Evolutionary conservation across 2,329 filamentous ascomycete species (phyloP).

Genomic region (Drechslera avenae): DNA sequence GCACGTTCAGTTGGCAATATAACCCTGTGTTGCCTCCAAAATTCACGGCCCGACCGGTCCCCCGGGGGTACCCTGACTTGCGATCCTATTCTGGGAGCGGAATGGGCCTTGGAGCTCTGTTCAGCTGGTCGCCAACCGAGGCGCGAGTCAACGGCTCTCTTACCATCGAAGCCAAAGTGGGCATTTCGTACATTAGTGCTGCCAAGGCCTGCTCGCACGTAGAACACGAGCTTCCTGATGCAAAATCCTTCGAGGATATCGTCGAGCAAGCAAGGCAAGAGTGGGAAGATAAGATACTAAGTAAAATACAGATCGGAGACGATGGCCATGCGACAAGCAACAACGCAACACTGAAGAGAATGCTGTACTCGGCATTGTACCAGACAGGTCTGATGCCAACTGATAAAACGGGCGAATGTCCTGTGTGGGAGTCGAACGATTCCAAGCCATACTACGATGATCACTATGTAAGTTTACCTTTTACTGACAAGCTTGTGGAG

Average conservation of each 20-base stretch:
- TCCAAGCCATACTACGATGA: slow-evolving; percentile 46
- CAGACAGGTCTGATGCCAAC: slow-evolving; percentile 48
- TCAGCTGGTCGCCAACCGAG: slow-evolving; percentile 48
- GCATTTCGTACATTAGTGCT: slow-evolving; percentile 49
- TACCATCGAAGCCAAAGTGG: slow-evolving; percentile 54
- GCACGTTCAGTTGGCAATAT: slow-evolving; percentile 9
- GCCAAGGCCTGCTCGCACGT: slow-evolving; percentile 68
- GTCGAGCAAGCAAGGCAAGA: slow-evolving; percentile 41
- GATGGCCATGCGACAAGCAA: slow-evolving; percentile 9
- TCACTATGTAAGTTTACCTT: slow-evolving; percentile 21
- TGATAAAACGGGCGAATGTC: slow-evolving; percentile 35
- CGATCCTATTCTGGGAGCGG: slow-evolving; percentile 36
- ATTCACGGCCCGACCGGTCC: slow-evolving; percentile 1
- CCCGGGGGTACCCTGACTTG: background rate
- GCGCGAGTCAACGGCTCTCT: slow-evolving; percentile 9
- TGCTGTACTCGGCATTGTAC: slow-evolving; percentile 47
- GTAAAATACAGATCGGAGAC: slow-evolving; percentile 51
- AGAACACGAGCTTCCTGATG: slow-evolving; percentile 65
- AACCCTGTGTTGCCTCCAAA: background rate
- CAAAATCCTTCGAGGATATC: slow-evolving; percentile 42
- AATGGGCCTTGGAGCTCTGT: slow-evolving; percentile 51
- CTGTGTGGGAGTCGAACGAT: slow-evolving; percentile 30
- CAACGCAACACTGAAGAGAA: slow-evolving; percentile 6
- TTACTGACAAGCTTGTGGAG: background rate
- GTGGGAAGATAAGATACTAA: slow-evolving; percentile 57